phyloP scores from a whole-genome alignment of 345 rosid species.

The Nasturtium officinale region DNA sequence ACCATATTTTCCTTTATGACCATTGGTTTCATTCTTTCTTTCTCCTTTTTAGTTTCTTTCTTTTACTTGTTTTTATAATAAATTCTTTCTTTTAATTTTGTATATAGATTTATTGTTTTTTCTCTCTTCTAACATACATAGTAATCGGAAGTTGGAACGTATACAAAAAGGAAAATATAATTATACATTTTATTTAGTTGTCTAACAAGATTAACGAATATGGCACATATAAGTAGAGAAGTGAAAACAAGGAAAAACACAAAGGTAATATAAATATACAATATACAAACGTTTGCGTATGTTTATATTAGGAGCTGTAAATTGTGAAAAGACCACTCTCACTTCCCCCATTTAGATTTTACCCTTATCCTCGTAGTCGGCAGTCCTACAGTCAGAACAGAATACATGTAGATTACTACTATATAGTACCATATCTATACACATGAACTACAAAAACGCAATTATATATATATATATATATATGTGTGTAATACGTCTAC shows the following conservation, averaged over 20 bases:
- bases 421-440: neutral
- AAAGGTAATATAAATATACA: slow-evolving; percentile 20
- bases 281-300: slow-evolving; percentile 38
- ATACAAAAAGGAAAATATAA: neutral
- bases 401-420: neutral
- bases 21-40: slow-evolving; percentile 46
- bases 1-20: slow-evolving; percentile 51
- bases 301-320: slow-evolving; percentile 23
- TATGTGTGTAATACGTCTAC: neutral
- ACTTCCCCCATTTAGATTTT: slow-evolving; percentile 42
- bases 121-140: neutral
- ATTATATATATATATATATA: neutral
- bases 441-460: neutral
- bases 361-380: slow-evolving; percentile 24
- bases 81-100: neutral
- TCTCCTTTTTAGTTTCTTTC: neutral
- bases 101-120: neutral
- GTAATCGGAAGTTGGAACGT: slow-evolving; percentile 3
- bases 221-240: neutral
- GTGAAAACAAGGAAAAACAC: neutral
- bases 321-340: slow-evolving; percentile 60
- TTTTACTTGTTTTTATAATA: neutral
- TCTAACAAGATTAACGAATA: neutral
- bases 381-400: slow-evolving; percentile 24
- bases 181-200: neutral